Evolutionary conservation across 106 monocot genomes (phyloP), one percentile per base, ranked within the genome.

Genomic region (Dendrobium catenatum): DNA sequence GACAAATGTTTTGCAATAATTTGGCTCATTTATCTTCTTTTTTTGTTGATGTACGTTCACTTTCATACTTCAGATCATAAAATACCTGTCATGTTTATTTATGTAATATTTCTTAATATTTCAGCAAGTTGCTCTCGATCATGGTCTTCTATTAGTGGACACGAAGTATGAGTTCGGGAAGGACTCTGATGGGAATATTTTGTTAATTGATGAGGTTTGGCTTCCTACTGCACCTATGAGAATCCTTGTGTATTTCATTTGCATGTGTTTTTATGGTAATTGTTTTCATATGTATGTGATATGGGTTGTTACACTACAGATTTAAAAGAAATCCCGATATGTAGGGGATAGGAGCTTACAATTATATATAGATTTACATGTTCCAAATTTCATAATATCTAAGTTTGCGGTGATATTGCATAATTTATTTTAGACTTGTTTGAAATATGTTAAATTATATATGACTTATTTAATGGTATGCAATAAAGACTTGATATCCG

Each of bases 121-220:
- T 22, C 92, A 98, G 98, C 75, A 91, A 91, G 88, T 98, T 51
- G 93, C 98, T 56, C 82, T 88, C 67, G 81, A 95, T 78, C 89
- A 99, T 95, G 95, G 93, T 37, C 85, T 99, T 18, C 16, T 99
- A 64, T 82, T 99, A 68, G 98, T 99, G 55, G 98, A 95, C 77
- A 99, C 95, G 70, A 99, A 99, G 80, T 99, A 99, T 86, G 98
- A 99, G 85, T 99, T 99, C 83, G 98, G 95, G 82, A 99, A 93
- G 86, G 86, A 78, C 76, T 17, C 82, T 48, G 91, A 99, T 90
- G 98, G 98, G 47, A 87, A 80, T 22, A 95, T 99, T 81, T 76
- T 91, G 58, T 88, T 99, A 86, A 91, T 99, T 81, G 98, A 99
- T 75, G 98, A 99, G 98, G 98, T 98, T 79, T 15, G 85, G 16